Evolutionary conservation across 768 basidiomycete genomes (phyloP).

Genomic region (Leccinum longicurvipes): DNA sequence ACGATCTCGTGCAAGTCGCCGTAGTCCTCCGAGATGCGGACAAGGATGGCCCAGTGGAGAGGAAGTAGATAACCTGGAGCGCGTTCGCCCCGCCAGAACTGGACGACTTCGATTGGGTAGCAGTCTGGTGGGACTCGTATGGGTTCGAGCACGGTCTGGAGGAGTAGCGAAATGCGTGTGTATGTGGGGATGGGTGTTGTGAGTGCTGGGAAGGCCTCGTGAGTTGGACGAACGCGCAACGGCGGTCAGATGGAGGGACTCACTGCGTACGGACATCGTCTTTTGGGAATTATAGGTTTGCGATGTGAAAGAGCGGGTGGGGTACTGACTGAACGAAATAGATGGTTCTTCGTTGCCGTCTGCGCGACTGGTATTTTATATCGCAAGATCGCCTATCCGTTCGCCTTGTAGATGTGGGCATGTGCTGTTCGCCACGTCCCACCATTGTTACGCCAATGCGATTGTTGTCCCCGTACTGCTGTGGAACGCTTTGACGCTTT

Average conservation of each 20-base stretch:
- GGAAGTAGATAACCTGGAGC: slow-evolving; percentile 8
- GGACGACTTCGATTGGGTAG: slow-evolving; percentile 27
- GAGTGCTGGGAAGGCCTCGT: not conserved
- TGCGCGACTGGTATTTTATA: not conserved
- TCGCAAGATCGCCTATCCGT: not conserved
- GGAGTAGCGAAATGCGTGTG: not conserved
- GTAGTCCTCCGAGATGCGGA: slow-evolving; percentile 18
- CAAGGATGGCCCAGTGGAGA: slow-evolving; percentile 29
- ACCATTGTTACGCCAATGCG: not conserved
- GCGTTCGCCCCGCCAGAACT: slow-evolving; percentile 31
- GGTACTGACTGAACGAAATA: not conserved
- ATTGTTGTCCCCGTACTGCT: not conserved
- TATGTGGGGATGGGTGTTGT: not conserved
- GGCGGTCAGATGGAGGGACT: not conserved
- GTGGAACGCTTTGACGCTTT: not conserved
- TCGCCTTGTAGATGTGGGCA: not conserved
- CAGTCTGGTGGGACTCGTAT: slow-evolving; percentile 15
- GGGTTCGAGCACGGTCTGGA: slow-evolving; percentile 13
- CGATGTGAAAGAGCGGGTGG: not conserved
- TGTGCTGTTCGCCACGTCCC: not conserved
- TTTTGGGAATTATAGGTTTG: not conserved
- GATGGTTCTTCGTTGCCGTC: not conserved
- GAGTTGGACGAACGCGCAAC: not conserved
- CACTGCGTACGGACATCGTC: not conserved
- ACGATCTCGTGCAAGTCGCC: slow-evolving; percentile 29